Conservation (phyloP, 495 filamentous ascomycete species). For the Aspergillus wentii region DNA sequence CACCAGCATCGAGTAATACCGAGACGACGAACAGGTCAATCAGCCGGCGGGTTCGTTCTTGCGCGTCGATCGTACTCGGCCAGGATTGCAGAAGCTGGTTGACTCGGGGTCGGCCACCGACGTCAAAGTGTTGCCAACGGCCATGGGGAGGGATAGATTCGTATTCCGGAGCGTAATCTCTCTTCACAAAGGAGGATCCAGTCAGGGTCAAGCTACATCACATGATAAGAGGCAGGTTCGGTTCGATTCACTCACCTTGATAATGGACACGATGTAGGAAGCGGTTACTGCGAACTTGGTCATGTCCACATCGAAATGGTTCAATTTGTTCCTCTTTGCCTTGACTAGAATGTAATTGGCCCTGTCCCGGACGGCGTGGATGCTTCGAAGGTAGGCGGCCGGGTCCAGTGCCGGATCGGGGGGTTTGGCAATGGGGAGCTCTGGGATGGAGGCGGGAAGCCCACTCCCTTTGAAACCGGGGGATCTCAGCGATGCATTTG, state of each 20-base stretch:
- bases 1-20: conserved; percentile 63
- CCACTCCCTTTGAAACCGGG: conserved; percentile 40
- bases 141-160: conserved; percentile 70
- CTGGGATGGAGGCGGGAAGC: conserved; percentile 46
- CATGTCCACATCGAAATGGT: conserved; percentile 91
- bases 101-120: conserved; percentile 61
- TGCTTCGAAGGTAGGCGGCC: conserved; percentile 85
- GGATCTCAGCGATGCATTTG: conserved; percentile 53
- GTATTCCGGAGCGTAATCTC: conserved; percentile 87
- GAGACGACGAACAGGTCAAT: conserved; percentile 67
- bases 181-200: conserved; percentile 42
- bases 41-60: conserved; percentile 58
- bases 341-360: conserved; percentile 67
- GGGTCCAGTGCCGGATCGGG: conserved; percentile 91
- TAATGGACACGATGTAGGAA: conserved; percentile 89
- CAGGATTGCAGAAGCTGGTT: conserved; percentile 61
- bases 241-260: conserved; percentile 63
- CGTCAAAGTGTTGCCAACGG: conserved; percentile 69
- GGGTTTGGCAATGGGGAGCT: conserved; percentile 72
- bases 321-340: conserved; percentile 72
- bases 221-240: conserved; percentile 2
- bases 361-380: conserved; percentile 82
- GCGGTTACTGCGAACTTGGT: conserved; percentile 82
- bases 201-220: conserved; percentile 6
- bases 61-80: conserved; percentile 55